Conservation (phyloP, 495 filamentous ascomycete genomes). For the Hypoxylon lienhwacheense region DNA sequence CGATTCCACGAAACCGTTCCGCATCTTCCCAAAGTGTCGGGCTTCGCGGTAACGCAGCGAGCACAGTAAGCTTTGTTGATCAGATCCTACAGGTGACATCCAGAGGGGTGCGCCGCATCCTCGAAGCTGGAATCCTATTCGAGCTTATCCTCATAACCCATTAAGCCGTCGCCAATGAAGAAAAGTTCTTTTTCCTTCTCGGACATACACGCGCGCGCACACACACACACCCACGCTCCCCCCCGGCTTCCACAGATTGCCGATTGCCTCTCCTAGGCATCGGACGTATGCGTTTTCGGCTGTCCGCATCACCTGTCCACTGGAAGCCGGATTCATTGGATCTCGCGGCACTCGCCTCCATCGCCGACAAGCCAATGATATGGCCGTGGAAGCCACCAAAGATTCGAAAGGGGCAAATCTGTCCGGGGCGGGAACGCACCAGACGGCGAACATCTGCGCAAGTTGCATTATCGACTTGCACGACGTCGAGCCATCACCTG, state of each 20-base stretch:
- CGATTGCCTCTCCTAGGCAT: slow-evolving; percentile 24
- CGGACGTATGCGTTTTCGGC: slow-evolving; percentile 25
- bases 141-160: slow-evolving; percentile 20
- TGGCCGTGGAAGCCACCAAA: slow-evolving; percentile 6
- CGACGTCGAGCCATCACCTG: slow-evolving; percentile 37
- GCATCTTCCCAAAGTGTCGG: slow-evolving; percentile 29
- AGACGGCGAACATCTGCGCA: slow-evolving; percentile 28
- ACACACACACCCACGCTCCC: too few species aligned
- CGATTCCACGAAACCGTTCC: slow-evolving; percentile 14
- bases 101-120: slow-evolving; percentile 18
- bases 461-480: slow-evolving; percentile 36
- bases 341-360: slow-evolving; percentile 7
- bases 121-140: slow-evolving; percentile 31
- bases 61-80: slow-evolving; percentile 37
- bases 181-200: background rate
- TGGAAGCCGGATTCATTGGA: slow-evolving; percentile 30
- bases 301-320: slow-evolving; percentile 32
- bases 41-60: slow-evolving; percentile 12
- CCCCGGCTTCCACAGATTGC: slow-evolving; percentile 15
- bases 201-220: too few species aligned
- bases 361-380: slow-evolving; percentile 14
- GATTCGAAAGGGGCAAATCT: slow-evolving; percentile 28
- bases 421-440: slow-evolving; percentile 19
- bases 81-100: slow-evolving; percentile 33
- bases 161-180: slow-evolving; percentile 31